Base-by-base conservation (phyloP, 2,329 filamentous ascomycete genomes). In the Ceratocystis cacaofunesta region DNA sequence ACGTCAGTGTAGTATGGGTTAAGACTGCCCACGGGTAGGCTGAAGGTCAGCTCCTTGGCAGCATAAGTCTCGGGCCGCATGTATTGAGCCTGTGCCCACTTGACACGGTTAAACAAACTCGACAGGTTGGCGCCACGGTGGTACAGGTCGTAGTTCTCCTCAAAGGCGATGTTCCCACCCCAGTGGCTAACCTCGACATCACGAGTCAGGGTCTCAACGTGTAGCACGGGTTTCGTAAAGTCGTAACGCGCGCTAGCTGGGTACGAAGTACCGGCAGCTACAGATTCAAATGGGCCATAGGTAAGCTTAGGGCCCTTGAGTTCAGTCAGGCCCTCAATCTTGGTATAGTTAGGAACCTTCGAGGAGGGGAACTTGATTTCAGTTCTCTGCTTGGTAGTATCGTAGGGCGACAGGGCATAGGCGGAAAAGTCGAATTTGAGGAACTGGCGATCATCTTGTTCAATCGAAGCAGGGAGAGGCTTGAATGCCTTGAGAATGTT, bases 141-240 rank as follows among this genome's bases (percentile, higher is more conserved):
- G 71, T 84, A 84, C 70, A 97, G 81, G 75, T 87, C 90, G 77
- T 96, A 96, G 66, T 90, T 85, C 78, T 99, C 94, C 77, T 99
- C 94, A 62, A 92, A 90, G 1, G 94, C 94, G 64, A 97, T 77
- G 74, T 99, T 99, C 68, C 94, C 94, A 70, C 94, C 94, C 94
- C 94, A 99, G 76, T 97, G 94, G 73, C 90, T 95, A 71, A 99
- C 87, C 75, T 99, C 94, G 69, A 99, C 79, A 72, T 97, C 92
- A 68, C 94, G 87, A 76, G 97, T 90, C 67, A 99, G 80, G 17
- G 84, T 79, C 43, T 85, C 85, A 62, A 90, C 84, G 72, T 94
- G 89, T 55, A 86, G 87, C 66, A 99, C 80, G 12, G 94, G 92
- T 77, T 92, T 95, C 69, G 89, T 96, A 78, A 94, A 96, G 75